Evolutionary conservation across 495 filamentous ascomycete species (phyloP).

Genomic region (Trichoderma virens): DNA sequence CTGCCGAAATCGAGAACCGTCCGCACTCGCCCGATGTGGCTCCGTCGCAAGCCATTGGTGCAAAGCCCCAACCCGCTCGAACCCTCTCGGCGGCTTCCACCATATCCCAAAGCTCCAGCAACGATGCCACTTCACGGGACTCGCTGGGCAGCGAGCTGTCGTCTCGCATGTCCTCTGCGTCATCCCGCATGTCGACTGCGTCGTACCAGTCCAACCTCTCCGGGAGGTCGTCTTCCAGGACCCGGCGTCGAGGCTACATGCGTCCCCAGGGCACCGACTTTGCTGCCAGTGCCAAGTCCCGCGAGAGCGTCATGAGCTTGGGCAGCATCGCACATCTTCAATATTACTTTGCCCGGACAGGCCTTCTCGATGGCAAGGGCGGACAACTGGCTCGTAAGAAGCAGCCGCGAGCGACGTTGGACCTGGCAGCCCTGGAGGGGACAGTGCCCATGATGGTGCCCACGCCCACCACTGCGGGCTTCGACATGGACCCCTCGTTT

Average conservation of each 20-base stretch:
- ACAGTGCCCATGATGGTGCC: constrained; percentile 20
- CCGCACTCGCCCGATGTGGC: constrained; percentile 60
- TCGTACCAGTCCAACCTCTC: constrained; percentile 42
- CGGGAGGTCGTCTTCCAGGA: constrained; percentile 34
- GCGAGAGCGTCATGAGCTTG: constrained; percentile 90
- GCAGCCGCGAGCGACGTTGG: constrained; percentile 40
- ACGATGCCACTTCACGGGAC: constrained; percentile 50
- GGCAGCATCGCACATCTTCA: constrained; percentile 96
- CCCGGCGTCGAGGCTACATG: constrained; percentile 75
- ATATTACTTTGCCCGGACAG: constrained; percentile 95
- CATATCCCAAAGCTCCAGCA: constrained; percentile 42
- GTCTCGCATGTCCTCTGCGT: constrained; percentile 34
- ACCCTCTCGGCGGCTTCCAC: constrained; percentile 73
- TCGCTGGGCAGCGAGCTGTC: constrained; percentile 43
- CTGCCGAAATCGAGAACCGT: constrained; percentile 25
- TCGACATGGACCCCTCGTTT: constrained; percentile 47
- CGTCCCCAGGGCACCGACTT: constrained; percentile 87
- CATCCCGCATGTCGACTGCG: constrained; percentile 26
- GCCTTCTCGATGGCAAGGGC: constrained; percentile 86
- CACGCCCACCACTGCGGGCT: constrained; percentile 28
- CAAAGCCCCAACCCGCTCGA: constrained; percentile 56
- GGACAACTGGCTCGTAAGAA: constrained; percentile 68
- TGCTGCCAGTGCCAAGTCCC: constrained; percentile 75
- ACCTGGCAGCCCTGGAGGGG: constrained; percentile 36
- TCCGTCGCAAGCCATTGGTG: constrained; percentile 58